Evolutionary conservation across 768 basidiomycete species (phyloP).

Genomic region (Mrakia blollopis): DNA sequence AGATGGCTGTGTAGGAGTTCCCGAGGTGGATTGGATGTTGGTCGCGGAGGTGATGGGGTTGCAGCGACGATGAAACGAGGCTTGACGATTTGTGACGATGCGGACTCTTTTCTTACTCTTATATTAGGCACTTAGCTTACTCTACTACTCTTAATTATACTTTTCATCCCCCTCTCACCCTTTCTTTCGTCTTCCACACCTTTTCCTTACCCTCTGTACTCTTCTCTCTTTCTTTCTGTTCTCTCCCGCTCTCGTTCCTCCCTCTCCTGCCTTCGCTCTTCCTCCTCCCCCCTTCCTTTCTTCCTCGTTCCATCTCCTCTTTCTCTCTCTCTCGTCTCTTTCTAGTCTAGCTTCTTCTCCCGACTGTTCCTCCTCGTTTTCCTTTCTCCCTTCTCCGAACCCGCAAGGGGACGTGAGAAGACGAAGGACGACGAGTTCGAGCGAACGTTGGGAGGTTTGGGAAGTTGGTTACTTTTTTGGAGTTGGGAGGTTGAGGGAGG

Average conservation of each 20-base stretch:
- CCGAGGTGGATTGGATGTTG: slow-evolving; percentile 1
- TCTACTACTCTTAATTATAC: background rate
- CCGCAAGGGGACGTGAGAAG: background rate
- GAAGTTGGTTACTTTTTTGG: too few relatives aligned
- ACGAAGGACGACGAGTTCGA: background rate
- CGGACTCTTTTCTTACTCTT: background rate
- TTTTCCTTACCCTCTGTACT: background rate
- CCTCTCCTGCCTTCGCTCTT: background rate
- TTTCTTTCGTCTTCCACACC: too few relatives aligned
- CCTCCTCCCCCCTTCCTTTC: background rate
- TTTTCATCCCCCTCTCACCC: background rate
- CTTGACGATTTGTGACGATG: slow-evolving; percentile 6
- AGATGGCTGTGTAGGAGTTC: background rate
- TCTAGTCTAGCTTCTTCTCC: background rate
- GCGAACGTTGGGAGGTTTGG: background rate
- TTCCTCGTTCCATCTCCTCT: background rate
- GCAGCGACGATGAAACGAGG: background rate
- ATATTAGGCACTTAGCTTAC: background rate
- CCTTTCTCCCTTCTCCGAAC: background rate
- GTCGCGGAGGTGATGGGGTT: slow-evolving; percentile 16
- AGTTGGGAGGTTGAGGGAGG: too few relatives aligned
- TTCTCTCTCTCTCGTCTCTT: background rate
- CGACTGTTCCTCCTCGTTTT: background rate
- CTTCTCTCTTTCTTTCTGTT: background rate
- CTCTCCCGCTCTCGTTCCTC: background rate